Evolutionary conservation across 176 grass and related monocot species (phyloP).

Genomic region (Cymbopogon citratus): DNA sequence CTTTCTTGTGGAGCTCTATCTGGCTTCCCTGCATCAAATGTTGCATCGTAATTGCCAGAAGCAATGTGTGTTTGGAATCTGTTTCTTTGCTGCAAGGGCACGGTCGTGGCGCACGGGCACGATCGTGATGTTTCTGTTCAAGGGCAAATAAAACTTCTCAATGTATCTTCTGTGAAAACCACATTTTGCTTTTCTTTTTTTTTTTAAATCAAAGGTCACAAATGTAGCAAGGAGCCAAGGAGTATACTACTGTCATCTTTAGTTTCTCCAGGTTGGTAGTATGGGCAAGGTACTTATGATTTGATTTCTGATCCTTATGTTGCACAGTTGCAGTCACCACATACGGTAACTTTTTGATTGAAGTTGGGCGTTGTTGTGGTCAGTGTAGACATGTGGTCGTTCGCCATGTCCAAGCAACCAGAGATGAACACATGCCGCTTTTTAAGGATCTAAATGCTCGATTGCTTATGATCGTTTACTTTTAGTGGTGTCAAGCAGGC

Average conservation of each 20-base stretch:
- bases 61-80: neutral
- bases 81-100: neutral
- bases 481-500: no score
- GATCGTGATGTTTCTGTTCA: neutral
- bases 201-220: neutral
- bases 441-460: neutral
- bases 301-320: neutral
- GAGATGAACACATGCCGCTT: neutral
- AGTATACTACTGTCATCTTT: neutral
- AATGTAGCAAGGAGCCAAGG: neutral
- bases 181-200: neutral
- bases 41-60: neutral
- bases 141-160: no score
- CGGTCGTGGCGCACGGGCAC: neutral
- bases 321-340: neutral
- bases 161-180: neutral
- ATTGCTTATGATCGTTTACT: no score
- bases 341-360: neutral
- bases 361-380: neutral
- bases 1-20: constrained; percentile 7
- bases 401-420: neutral
- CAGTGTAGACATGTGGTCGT: neutral
- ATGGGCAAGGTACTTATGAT: neutral
- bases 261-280: neutral
- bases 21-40: neutral